phyloP scores from a whole-genome alignment of 352 stramenopile genomes.

The Thraustochytrium sp. region DNA sequence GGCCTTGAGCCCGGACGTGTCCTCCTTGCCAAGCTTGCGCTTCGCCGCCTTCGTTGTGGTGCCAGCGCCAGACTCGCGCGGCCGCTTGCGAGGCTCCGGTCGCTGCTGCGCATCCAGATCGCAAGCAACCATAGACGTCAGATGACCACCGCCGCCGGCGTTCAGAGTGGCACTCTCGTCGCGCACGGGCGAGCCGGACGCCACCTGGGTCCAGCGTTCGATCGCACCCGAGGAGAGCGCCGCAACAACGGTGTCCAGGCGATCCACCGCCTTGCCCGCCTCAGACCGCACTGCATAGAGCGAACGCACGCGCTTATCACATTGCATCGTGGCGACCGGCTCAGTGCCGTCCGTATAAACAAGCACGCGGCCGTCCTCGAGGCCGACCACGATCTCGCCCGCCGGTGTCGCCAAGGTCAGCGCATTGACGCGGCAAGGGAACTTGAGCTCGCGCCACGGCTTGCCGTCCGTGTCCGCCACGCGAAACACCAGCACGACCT shows the following conservation, averaged over 20 bases:
- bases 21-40: too few relatives aligned
- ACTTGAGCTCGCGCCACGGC: neutral
- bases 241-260: neutral
- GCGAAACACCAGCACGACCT: slow-evolving; percentile 10
- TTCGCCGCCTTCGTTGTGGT: too few relatives aligned
- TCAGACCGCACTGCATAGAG: neutral
- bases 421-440: neutral
- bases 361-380: slow-evolving; percentile 21
- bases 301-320: neutral
- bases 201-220: neutral
- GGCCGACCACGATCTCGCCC: neutral
- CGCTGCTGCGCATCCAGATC: too few relatives aligned
- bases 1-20: too few relatives aligned
- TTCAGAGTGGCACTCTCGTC: neutral
- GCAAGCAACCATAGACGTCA: too few relatives aligned
- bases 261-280: neutral
- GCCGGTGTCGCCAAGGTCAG: neutral
- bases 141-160: neutral
- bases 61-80: neutral
- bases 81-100: too few relatives aligned
- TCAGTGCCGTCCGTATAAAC: neutral
- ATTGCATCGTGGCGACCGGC: neutral
- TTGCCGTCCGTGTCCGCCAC: neutral
- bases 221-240: slow-evolving; percentile 3
- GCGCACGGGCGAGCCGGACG: neutral